These are phyloP conservation scores for Sclerotinia glacialis DNA, from an alignment of 2,329 filamentous ascomycete genomes.

Conservation along the genomic window DNA sequence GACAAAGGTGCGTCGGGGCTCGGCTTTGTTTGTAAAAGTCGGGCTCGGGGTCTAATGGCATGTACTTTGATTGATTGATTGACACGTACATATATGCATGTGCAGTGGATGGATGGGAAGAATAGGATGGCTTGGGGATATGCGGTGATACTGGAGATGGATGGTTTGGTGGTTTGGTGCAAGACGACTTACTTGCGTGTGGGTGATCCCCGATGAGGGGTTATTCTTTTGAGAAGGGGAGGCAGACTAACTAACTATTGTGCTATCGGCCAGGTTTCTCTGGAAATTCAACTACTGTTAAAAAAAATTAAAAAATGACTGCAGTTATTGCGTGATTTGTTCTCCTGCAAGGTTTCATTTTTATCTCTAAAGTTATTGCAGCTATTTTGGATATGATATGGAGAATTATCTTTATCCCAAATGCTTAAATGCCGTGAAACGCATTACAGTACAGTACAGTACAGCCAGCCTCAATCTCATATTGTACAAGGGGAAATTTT, in stretches of 20 bases:
- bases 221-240: too few relatives aligned
- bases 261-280: neutral
- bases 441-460: neutral
- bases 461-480: constrained; percentile 14
- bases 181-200: neutral
- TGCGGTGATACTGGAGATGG: neutral
- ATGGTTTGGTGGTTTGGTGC: neutral
- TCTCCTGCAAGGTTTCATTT: neutral
- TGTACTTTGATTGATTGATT: too few relatives aligned
- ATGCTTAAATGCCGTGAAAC: constrained; percentile 6
- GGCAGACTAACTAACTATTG: too few relatives aligned
- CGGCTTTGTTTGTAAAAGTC: neutral
- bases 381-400: neutral
- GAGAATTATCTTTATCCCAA: constrained; percentile 8
- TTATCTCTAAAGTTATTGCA: neutral
- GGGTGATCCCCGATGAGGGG: too few relatives aligned
- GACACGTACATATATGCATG: neutral
- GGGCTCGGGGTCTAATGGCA: constrained; percentile 11
- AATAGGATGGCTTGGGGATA: too few relatives aligned
- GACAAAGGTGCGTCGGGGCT: constrained; percentile 2
- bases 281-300: neutral
- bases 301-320: neutral
- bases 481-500: constrained; percentile 7
- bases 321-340: too few relatives aligned
- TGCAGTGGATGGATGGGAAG: neutral